Evolutionary conservation across 2,329 filamentous ascomycete species (phyloP).

Genomic region (Fusarium sarcochroum): DNA sequence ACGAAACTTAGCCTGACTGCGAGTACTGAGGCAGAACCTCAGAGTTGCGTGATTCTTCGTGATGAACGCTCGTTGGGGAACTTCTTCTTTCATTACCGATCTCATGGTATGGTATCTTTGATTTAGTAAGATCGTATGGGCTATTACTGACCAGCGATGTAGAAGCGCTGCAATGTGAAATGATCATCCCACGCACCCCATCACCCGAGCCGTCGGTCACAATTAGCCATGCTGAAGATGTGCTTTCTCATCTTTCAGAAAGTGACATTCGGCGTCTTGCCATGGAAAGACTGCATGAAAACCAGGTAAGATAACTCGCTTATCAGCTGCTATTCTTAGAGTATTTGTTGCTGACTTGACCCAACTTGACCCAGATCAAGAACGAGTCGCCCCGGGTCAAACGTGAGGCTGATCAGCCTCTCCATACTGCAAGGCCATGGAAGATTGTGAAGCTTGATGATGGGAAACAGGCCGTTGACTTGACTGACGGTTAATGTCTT

Average conservation of each 20-base stretch:
- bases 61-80: not conserved
- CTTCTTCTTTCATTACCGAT: constrained; percentile 44
- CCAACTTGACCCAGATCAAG: constrained; percentile 8
- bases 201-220: not conserved
- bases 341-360: too few relatives aligned
- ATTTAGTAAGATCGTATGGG: fast-evolving
- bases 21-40: not conserved
- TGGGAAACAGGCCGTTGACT: constrained; percentile 31
- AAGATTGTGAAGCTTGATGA: constrained; percentile 33
- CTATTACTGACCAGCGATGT: not conserved
- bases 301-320: constrained; percentile 21
- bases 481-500: constrained; percentile 27
- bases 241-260: constrained; percentile 19
- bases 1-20: not conserved
- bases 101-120: constrained; percentile 25
- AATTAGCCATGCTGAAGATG: not conserved
- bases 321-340: too few relatives aligned
- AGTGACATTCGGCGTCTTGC: constrained; percentile 41
- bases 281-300: constrained; percentile 31
- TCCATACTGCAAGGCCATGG: not conserved
- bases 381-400: constrained; percentile 14
- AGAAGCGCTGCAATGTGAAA: constrained; percentile 42
- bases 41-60: fast-evolving
- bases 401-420: constrained; percentile 5
- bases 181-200: constrained; percentile 43